phyloP scores from a whole-genome alignment of 148 eudicot genomes.

The Mesembryanthemum crystallinum region DNA sequence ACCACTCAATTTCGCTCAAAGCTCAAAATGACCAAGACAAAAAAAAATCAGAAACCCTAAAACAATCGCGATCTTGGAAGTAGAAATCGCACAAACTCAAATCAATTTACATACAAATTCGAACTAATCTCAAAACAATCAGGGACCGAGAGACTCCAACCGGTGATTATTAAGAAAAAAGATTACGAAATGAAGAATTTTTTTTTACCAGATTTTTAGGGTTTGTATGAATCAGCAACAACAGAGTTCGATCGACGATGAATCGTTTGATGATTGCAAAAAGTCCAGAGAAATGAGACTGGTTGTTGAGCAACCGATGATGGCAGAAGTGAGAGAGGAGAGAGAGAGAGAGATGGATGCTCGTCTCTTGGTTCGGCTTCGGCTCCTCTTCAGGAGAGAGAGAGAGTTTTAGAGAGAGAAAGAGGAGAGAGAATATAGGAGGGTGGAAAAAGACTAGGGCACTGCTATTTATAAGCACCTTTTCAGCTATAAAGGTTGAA shows the following conservation, averaged over 20 bases:
- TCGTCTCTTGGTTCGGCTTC: not conserved
- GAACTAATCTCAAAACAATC: not conserved
- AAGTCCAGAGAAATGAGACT: not conserved
- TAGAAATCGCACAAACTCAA: not conserved
- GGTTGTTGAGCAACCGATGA: constrained; percentile 5
- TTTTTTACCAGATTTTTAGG: constrained; percentile 18
- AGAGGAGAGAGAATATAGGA: not conserved
- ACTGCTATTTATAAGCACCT: constrained; percentile 16
- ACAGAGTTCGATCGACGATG: not conserved
- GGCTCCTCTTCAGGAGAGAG: not conserved
- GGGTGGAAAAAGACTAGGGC: constrained; percentile 7
- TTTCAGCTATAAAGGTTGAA: not conserved
- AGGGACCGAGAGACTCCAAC: not conserved
- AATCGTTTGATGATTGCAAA: constrained; percentile 7
- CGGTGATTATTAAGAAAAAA: not conserved
- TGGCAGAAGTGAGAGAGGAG: constrained; percentile 3
- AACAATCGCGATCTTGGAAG: not conserved
- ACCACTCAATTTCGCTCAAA: not conserved
- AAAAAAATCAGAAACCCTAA: constrained; percentile 9
- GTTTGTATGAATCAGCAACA: not conserved
- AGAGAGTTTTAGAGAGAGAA: constrained; percentile 4
- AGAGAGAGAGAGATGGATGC: constrained; percentile 1
- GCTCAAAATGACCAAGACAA: not conserved
- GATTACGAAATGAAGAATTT: not conserved
- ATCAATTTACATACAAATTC: not conserved